Conservation (phyloP, 495 filamentous ascomycete species). For the Aspergillus wentii region DNA sequence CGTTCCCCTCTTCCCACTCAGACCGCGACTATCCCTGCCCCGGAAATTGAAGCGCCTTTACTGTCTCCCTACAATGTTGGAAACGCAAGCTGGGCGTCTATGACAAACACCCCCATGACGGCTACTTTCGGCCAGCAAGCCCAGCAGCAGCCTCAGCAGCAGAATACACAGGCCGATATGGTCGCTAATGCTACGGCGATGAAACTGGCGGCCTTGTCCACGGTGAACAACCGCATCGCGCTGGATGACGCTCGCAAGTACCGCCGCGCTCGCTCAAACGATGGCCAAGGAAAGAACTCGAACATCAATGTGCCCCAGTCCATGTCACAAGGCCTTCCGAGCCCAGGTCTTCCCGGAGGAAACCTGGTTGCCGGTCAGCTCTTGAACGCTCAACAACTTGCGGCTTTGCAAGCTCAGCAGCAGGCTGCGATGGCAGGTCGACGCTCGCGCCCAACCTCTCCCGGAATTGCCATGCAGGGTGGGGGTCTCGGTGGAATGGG, state of each 20-base stretch:
- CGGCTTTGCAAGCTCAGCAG: slow-evolving; percentile 81
- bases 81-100: slow-evolving; percentile 94
- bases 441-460: slow-evolving; percentile 89
- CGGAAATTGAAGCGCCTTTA: slow-evolving; percentile 76
- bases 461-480: slow-evolving; percentile 79
- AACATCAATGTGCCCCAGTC: slow-evolving; percentile 25
- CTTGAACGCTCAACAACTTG: slow-evolving; percentile 75
- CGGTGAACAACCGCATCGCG: slow-evolving; percentile 96
- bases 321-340: slow-evolving; percentile 48
- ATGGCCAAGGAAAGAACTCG: slow-evolving; percentile 56
- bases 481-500: slow-evolving; percentile 59
- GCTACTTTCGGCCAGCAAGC: slow-evolving; percentile 65
- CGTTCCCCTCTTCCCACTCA: slow-evolving; percentile 79
- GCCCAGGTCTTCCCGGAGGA: slow-evolving; percentile 51
- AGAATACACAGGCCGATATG: slow-evolving; percentile 83
- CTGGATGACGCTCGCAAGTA: slow-evolving; percentile 94
- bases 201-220: slow-evolving; percentile 95
- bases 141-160: slow-evolving; percentile 31
- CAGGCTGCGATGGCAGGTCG: slow-evolving; percentile 70
- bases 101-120: slow-evolving; percentile 97
- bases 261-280: slow-evolving; percentile 84
- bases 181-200: slow-evolving; percentile 98
- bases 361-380: slow-evolving; percentile 86
- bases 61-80: slow-evolving; percentile 83
- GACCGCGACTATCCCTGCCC: slow-evolving; percentile 72